Base-by-base conservation (phyloP, 768 basidiomycete genomes). In the Trametes gibbosa region DNA sequence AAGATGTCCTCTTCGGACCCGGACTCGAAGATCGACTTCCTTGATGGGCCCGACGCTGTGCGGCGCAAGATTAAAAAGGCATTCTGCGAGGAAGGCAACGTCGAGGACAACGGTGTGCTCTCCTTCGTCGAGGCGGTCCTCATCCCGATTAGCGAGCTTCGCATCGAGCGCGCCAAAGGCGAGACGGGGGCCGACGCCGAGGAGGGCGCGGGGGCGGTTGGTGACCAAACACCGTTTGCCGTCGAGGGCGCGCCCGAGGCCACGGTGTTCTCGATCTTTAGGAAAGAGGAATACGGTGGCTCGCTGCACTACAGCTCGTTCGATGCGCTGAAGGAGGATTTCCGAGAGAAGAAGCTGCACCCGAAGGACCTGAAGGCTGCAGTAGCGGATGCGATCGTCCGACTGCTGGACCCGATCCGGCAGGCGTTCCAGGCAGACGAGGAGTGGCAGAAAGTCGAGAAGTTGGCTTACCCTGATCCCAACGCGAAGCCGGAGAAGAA, bases 1-100 rank as follows among this genome's bases (percentile, higher is more conserved):
- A 99, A 99, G 71, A 98, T 99, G 97, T 97, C 95, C 16, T 89
- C 95, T 1, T 98, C 96, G 0, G 96, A 98, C 66, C 94, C 94
- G 29, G 92, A 97, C 72, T 95, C 91, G 63, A 99, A 99, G 75
- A 96, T 98, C 71, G 97, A 99, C 76, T 92, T 98, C 74, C 85
- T 99, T 62, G 96, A 98, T 73, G 71, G 85, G 3, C 86, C 95
- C 0, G 89, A 91, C 27, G 82, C 78, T 41, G 83, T 98, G 49
- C 87, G 89, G 68, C 87, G 85, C 74, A 98, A 98, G 78, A 84
- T 98, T 74, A 93, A 90, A 73, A 78, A 79, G 23, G 95, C 97
- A 0, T 94, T 96, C 71, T 98, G 95, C 72, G 94, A 96, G 66
- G 93, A 95, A 66, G 95, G 95, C 16, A 94, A 90, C 69, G 76